phyloP scores from a whole-genome alignment of 495 filamentous ascomycete species.

The Chlorociboria aeruginascens region DNA sequence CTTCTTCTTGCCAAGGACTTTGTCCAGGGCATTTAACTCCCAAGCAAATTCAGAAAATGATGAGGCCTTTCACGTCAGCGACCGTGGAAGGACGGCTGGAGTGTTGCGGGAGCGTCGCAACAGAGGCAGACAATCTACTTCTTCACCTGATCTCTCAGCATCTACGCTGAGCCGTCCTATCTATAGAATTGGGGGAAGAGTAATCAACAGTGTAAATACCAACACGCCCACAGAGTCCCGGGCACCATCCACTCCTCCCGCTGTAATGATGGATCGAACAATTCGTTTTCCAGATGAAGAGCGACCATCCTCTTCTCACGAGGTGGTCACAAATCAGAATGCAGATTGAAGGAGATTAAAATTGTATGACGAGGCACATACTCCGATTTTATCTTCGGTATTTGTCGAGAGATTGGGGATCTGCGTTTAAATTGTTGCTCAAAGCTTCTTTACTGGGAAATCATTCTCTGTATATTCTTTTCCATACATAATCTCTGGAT shows the following conservation, averaged over 20 bases:
- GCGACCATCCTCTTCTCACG: background rate
- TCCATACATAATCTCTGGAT: too few relatives aligned
- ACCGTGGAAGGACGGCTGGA: conserved; percentile 3
- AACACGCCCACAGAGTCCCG: background rate
- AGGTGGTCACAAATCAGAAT: too few relatives aligned
- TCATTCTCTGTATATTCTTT: too few relatives aligned
- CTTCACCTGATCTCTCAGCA: background rate
- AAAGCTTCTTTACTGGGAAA: too few relatives aligned
- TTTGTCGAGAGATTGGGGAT: too few relatives aligned
- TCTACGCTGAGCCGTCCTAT: conserved; percentile 25
- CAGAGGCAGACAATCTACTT: background rate
- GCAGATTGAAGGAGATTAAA: too few relatives aligned
- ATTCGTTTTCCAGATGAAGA: conserved; percentile 35
- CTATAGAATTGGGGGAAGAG: conserved; percentile 39
- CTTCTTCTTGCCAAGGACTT: conserved; percentile 63
- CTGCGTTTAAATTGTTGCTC: too few relatives aligned
- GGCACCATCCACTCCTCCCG: conserved; percentile 5
- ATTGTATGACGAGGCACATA: too few relatives aligned
- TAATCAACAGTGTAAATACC: conserved; percentile 21
- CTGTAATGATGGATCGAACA: conserved; percentile 18
- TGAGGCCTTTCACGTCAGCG: conserved; percentile 4
- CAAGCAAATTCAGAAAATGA: conserved; percentile 22
- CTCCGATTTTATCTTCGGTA: too few relatives aligned
- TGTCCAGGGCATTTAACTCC: conserved; percentile 37
- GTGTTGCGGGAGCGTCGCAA: conserved; percentile 10